Conservation (phyloP, 306 rosid species). For the Inga oerstediana region DNA sequence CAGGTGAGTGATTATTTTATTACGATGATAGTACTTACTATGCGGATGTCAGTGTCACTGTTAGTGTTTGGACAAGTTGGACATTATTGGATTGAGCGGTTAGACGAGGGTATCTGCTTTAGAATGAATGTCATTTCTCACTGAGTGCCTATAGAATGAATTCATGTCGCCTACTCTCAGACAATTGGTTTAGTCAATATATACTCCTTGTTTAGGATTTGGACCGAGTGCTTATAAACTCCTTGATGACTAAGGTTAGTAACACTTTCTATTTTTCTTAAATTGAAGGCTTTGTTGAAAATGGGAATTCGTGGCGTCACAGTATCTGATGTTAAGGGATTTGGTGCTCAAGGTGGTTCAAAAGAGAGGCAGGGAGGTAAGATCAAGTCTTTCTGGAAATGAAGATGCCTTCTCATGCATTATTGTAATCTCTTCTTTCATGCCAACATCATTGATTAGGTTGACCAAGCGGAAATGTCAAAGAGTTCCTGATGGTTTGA, state of each 20-base stretch:
- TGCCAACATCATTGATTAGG: background rate
- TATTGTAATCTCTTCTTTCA: constrained; percentile 12
- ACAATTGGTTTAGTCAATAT: constrained; percentile 19
- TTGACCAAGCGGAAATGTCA: background rate
- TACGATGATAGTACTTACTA: background rate
- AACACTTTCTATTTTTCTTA: constrained; percentile 20
- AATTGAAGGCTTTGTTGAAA: constrained; percentile 75
- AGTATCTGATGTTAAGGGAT: constrained; percentile 83
- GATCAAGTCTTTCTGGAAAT: constrained; percentile 17
- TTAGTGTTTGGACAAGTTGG: background rate
- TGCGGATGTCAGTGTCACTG: background rate
- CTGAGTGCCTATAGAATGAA: background rate
- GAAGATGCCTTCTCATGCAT: constrained; percentile 14
- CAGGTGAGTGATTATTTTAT: background rate
- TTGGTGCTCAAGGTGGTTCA: constrained; percentile 96
- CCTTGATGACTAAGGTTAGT: constrained; percentile 20
- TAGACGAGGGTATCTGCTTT: background rate
- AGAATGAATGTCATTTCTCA: background rate
- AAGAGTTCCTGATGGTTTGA: background rate
- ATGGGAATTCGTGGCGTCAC: constrained; percentile 93
- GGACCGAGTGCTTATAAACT: background rate
- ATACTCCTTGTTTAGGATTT: background rate
- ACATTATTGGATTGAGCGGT: background rate
- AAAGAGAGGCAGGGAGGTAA: constrained; percentile 96
- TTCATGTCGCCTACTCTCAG: constrained; percentile 10